phyloP scores from a whole-genome alignment of 805 yeast species.

The Sugiyamaella chiloensis region DNA sequence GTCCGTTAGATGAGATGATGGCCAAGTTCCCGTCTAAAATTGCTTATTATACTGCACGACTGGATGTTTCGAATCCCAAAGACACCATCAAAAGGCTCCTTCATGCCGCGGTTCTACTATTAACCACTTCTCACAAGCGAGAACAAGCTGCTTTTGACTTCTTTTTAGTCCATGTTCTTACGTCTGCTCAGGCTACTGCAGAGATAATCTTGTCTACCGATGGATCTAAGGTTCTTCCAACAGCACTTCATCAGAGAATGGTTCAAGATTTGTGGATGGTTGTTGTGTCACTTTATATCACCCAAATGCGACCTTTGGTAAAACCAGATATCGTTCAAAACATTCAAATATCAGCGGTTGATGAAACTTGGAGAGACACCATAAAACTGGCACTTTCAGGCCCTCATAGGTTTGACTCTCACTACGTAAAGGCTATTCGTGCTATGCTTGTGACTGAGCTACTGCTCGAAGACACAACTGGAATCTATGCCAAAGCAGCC shows the following conservation, averaged over 20 bases:
- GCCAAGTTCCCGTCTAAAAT: constrained; percentile 18
- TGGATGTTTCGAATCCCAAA: constrained; percentile 22
- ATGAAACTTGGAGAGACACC: constrained; percentile 20
- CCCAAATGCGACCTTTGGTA: constrained; percentile 22
- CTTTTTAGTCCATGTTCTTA: constrained; percentile 30
- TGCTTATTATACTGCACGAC: constrained; percentile 17
- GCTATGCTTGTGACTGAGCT: constrained; percentile 23
- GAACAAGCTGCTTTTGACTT: constrained; percentile 27
- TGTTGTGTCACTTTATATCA: constrained; percentile 20
- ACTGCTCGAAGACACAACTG: constrained; percentile 17
- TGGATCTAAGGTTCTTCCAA: constrained; percentile 15
- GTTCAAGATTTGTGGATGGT: constrained; percentile 19
- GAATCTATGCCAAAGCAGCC: constrained; percentile 23
- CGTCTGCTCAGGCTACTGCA: constrained; percentile 28
- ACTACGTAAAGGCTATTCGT: constrained; percentile 24
- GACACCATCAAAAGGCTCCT: constrained; percentile 21
- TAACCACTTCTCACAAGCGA: constrained; percentile 23
- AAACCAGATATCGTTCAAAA: constrained; percentile 12
- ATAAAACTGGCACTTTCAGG: constrained; percentile 22
- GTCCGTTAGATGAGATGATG: constrained; percentile 9
- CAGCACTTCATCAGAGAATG: constrained; percentile 13
- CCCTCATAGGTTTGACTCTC: constrained; percentile 19
- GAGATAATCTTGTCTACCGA: constrained; percentile 20
- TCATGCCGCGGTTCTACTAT: constrained; percentile 22
- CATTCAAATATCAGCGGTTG: constrained; percentile 10